Conservation (phyloP, 768 basidiomycete genomes). For the Xerocomellus amylosporus region DNA sequence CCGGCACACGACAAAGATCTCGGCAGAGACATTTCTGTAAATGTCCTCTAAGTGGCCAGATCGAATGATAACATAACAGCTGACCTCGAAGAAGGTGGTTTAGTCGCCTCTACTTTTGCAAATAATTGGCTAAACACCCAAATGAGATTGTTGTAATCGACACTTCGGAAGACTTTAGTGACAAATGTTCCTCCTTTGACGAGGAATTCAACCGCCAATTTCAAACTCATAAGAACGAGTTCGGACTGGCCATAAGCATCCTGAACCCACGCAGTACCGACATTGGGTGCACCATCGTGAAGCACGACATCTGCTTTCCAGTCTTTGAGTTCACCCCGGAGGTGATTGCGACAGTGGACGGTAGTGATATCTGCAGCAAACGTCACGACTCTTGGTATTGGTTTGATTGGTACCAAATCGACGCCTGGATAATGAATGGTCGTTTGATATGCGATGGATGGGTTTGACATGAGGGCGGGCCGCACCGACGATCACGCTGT, state of each 20-base stretch:
- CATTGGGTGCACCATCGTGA: slow-evolving; percentile 99
- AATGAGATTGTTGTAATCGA: slow-evolving; percentile 96
- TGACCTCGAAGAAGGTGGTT: slow-evolving; percentile 94
- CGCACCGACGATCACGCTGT: slow-evolving; percentile 87
- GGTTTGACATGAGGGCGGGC: slow-evolving; percentile 3
- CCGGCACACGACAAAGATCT: slow-evolving; percentile 98
- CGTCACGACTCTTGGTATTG: slow-evolving; percentile 88
- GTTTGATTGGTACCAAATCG: slow-evolving; percentile 94
- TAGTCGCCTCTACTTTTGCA: slow-evolving; percentile 95
- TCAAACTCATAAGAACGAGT: slow-evolving; percentile 91
- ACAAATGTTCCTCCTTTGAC: slow-evolving; percentile 92
- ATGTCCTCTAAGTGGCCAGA: background rate
- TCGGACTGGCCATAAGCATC: slow-evolving; percentile 98
- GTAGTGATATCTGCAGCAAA: slow-evolving; percentile 96
- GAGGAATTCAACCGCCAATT: slow-evolving; percentile 93
- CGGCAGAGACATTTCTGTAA: slow-evolving; percentile 92
- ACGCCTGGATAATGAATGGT: slow-evolving; percentile 56
- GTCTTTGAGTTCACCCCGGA: slow-evolving; percentile 88
- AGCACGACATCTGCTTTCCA: slow-evolving; percentile 99
- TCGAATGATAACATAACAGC: slow-evolving; percentile 10
- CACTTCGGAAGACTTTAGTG: slow-evolving; percentile 97
- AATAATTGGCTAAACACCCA: slow-evolving; percentile 99
- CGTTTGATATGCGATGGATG: slow-evolving; percentile 6
- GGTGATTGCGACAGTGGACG: slow-evolving; percentile 78
- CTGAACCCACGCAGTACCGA: slow-evolving; percentile 98